These are phyloP conservation scores for Tinospora cordifolia DNA, from an alignment of 164 flowering plant genomes.

Conservation along the genomic window DNA sequence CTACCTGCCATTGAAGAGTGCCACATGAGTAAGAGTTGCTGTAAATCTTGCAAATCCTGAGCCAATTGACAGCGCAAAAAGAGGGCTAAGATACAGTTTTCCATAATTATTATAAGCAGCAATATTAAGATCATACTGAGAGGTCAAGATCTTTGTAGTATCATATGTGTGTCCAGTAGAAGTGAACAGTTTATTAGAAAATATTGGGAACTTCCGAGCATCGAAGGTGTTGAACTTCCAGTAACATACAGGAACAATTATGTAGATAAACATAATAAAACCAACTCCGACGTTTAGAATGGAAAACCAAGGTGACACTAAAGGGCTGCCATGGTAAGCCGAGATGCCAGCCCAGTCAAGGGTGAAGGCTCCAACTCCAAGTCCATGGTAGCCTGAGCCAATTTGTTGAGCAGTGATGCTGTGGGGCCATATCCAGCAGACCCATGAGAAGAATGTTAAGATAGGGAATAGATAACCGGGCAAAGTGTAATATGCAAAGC, in stretches of 20 bases:
- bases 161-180: constrained; percentile 60
- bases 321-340: constrained; percentile 93
- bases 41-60: constrained; percentile 88
- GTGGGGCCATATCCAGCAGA: constrained; percentile 83
- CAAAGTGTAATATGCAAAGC: constrained; percentile 68
- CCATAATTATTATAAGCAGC: constrained; percentile 69
- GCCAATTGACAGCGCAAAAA: constrained; percentile 84
- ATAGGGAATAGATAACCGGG: constrained; percentile 90
- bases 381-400: constrained; percentile 88
- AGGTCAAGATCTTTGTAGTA: constrained; percentile 71
- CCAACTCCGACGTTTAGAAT: constrained; percentile 53
- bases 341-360: constrained; percentile 97
- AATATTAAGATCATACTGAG: constrained; percentile 61
- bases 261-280: constrained; percentile 82
- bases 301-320: constrained; percentile 75
- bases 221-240: constrained; percentile 86
- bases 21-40: constrained; percentile 83
- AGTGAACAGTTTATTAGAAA: constrained; percentile 71
- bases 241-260: constrained; percentile 76
- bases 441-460: constrained; percentile 91
- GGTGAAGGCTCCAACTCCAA: constrained; percentile 88
- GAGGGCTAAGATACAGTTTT: constrained; percentile 79
- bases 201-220: constrained; percentile 78
- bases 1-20: constrained; percentile 80
- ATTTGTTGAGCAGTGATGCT: constrained; percentile 89